Evolutionary conservation across 345 rosid genomes (phyloP).

Genomic region (Aethionema arabicum): DNA sequence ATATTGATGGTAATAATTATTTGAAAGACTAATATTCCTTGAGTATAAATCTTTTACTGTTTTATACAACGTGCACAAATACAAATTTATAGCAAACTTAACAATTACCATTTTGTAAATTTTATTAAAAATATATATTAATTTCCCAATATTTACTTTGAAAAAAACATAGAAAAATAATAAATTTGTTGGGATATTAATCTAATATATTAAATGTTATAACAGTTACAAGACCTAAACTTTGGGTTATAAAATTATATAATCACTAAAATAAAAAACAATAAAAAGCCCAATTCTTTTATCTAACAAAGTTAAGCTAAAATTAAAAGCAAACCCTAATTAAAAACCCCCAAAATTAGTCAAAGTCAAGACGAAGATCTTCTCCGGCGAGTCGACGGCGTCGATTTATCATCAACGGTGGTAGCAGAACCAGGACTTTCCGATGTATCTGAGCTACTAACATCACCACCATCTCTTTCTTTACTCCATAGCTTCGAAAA

Average conservation of each 20-base stretch:
- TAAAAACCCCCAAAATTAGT: conserved; percentile 1
- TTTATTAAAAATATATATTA: too few relatives aligned
- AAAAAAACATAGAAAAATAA: neutral
- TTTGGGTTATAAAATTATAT: neutral
- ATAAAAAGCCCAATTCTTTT: neutral
- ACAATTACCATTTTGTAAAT: too few relatives aligned
- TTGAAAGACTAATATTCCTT: too few relatives aligned
- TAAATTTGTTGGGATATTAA: too few relatives aligned
- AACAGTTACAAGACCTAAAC: neutral
- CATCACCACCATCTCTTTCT: conserved; percentile 55
- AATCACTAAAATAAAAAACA: neutral
- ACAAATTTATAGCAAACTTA: too few relatives aligned
- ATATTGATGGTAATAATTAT: too few relatives aligned
- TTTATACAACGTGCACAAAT: too few relatives aligned
- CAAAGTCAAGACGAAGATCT: conserved; percentile 31
- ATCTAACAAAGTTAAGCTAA: neutral
- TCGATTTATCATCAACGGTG: conserved; percentile 68
- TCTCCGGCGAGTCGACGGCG: conserved; percentile 68
- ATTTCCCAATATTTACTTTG: too few relatives aligned
- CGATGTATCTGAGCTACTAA: conserved; percentile 68
- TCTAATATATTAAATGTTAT: too few relatives aligned
- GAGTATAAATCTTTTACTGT: too few relatives aligned
- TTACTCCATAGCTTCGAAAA: conserved; percentile 70
- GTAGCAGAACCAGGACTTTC: conserved; percentile 70
- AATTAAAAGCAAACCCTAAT: neutral